Conservation (phyloP, 2,329 filamentous ascomycete genomes). For the Arthrobotrys conoides region DNA sequence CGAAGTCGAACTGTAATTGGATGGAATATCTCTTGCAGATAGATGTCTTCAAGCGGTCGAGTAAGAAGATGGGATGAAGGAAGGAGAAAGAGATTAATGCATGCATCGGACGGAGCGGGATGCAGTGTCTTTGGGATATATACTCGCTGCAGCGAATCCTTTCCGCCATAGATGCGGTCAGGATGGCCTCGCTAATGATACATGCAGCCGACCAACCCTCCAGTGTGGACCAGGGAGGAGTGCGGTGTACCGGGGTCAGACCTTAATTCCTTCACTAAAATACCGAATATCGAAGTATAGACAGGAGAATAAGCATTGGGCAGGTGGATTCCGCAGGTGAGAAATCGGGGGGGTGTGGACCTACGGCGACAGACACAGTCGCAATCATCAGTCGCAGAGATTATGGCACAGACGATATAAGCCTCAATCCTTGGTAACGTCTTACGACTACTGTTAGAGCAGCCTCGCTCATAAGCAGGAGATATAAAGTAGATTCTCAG, state of each 20-base stretch:
- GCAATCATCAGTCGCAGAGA: slow-evolving; percentile 39
- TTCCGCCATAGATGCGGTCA: slow-evolving; percentile 51
- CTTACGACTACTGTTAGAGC: slow-evolving; percentile 27
- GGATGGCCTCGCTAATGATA: slow-evolving; percentile 60
- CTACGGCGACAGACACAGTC: slow-evolving; percentile 41
- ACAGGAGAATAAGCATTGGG: slow-evolving; percentile 42
- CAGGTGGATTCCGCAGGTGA: slow-evolving; percentile 60
- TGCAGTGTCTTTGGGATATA: slow-evolving; percentile 52
- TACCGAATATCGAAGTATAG: slow-evolving; percentile 16
- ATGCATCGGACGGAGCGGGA: slow-evolving; percentile 52
- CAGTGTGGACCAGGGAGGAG: slow-evolving; percentile 44
- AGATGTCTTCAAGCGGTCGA: slow-evolving; percentile 52
- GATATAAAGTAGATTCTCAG: slow-evolving; percentile 30
- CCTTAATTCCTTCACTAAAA: slow-evolving; percentile 55
- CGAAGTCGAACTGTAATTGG: slow-evolving; percentile 51
- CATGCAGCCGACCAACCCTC: slow-evolving; percentile 58
- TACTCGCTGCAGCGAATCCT: slow-evolving; percentile 50
- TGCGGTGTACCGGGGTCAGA: slow-evolving; percentile 51
- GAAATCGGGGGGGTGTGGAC: slow-evolving; percentile 40
- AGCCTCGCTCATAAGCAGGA: slow-evolving; percentile 21
- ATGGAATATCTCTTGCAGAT: slow-evolving; percentile 46
- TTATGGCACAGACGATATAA: slow-evolving; percentile 53
- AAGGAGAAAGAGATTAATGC: slow-evolving; percentile 49
- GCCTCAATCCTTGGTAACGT: slow-evolving; percentile 49
- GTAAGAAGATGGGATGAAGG: slow-evolving; percentile 58